Evolutionary conservation across 768 basidiomycete species (phyloP).

Genomic region (Hypholoma sublateritium): DNA sequence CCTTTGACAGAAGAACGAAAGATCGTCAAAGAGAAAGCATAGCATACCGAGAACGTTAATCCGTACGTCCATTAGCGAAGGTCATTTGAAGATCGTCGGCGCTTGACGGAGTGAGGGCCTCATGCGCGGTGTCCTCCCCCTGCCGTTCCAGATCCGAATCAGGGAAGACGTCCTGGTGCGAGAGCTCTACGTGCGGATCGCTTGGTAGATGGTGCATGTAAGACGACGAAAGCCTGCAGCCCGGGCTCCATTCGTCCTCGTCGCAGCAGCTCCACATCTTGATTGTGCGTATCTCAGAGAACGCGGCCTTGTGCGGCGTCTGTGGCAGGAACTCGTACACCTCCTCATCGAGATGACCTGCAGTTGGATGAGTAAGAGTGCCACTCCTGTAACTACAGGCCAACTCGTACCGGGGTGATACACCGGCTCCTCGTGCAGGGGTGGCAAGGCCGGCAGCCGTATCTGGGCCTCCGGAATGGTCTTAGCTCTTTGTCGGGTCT

Average conservation of each 20-base stretch:
- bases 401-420: slow-evolving; percentile 41
- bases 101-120: neutral
- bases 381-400: neutral
- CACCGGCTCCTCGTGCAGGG: slow-evolving; percentile 12
- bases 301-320: slow-evolving; percentile 30
- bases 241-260: slow-evolving; percentile 38
- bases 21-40: neutral
- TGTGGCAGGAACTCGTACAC: slow-evolving; percentile 40
- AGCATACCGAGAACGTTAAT: neutral
- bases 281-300: slow-evolving; percentile 32
- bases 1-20: neutral
- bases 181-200: slow-evolving; percentile 2
- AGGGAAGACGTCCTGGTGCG: slow-evolving; percentile 14
- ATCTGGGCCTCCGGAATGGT: slow-evolving; percentile 1
- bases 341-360: slow-evolving; percentile 38
- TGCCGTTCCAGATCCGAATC: slow-evolving; percentile 20
- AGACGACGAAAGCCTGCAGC: slow-evolving; percentile 26
- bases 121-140: neutral
- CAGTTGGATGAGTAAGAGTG: neutral
- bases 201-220: slow-evolving; percentile 5
- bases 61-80: neutral
- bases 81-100: neutral
- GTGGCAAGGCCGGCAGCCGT: neutral
- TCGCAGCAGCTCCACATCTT: slow-evolving; percentile 51
- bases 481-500: neutral